Evolutionary conservation across 1,139 yeast genomes (phyloP).

Genomic region (Blastobotrys malaysiensis): DNA sequence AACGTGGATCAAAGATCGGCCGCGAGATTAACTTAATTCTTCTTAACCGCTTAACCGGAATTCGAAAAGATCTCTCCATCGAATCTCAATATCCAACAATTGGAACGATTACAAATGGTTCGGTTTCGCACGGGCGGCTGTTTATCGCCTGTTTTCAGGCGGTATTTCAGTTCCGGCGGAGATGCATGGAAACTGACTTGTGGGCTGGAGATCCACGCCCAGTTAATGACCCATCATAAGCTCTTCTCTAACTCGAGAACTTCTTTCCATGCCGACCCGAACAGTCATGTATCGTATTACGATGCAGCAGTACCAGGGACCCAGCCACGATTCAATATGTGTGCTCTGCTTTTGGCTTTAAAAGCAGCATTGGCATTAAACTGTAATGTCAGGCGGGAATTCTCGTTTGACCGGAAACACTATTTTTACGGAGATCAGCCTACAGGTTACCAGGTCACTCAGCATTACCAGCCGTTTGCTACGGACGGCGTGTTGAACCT

Average conservation of each 20-base stretch:
- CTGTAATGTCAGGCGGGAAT: constrained; percentile 49
- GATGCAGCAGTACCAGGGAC: constrained; percentile 93
- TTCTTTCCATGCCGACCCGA: constrained; percentile 51
- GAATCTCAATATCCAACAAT: neutral
- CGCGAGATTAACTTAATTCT: neutral
- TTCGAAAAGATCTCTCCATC: neutral
- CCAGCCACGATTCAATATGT: constrained; percentile 75
- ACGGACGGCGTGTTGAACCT: constrained; percentile 54
- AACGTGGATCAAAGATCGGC: neutral
- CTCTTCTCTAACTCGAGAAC: constrained; percentile 55
- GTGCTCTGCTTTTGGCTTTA: constrained; percentile 66
- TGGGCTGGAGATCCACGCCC: constrained; percentile 93
- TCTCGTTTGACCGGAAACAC: constrained; percentile 87
- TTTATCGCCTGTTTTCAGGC: neutral
- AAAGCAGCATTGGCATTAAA: constrained; percentile 69
- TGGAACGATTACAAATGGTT: neutral
- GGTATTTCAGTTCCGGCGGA: neutral
- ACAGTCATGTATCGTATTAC: constrained; percentile 66
- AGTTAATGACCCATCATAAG: constrained; percentile 65
- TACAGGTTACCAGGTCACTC: constrained; percentile 92
- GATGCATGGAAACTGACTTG: constrained; percentile 49
- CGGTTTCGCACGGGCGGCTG: neutral
- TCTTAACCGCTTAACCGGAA: neutral
- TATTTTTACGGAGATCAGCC: constrained; percentile 97
- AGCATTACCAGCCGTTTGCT: constrained; percentile 78